Percentiles rank a stretch among this genome's conserved stretches.
These are phyloP conservation scores for Gossypium rotundifolium DNA, from an alignment of 345 rosid species.

Conservation along the genomic window DNA sequence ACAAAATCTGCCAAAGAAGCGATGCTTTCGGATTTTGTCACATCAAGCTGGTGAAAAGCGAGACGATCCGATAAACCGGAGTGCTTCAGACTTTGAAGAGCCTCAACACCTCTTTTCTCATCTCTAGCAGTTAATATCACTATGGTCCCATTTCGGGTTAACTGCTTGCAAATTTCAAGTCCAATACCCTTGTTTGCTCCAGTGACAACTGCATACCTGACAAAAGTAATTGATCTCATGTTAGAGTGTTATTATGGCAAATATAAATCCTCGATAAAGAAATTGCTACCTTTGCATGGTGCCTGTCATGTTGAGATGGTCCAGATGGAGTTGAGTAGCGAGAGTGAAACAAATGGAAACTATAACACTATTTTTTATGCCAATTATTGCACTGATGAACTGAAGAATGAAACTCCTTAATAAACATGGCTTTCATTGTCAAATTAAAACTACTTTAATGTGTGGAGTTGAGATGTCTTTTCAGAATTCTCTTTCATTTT, in stretches of 20 bases:
- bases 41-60: constrained; percentile 47
- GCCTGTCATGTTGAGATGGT: neutral
- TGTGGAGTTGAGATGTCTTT: no score
- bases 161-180: constrained; percentile 32
- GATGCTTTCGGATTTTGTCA: constrained; percentile 29
- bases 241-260: neutral
- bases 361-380: neutral
- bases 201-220: constrained; percentile 42
- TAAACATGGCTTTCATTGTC: no score
- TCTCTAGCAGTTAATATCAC: constrained; percentile 39
- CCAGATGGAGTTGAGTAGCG: neutral
- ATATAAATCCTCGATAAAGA: neutral
- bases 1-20: constrained; percentile 34
- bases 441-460: no score
- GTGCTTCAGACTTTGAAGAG: constrained; percentile 37
- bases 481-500: no score
- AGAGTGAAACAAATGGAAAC: neutral
- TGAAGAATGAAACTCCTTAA: neutral
- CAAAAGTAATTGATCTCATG: neutral
- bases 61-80: constrained; percentile 26
- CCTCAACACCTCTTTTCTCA: constrained; percentile 34
- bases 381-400: neutral
- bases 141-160: constrained; percentile 22
- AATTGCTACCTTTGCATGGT: neutral
- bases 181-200: constrained; percentile 49